Conservation (phyloP, 176 grass and related monocot species). For the Zea luxurians region DNA sequence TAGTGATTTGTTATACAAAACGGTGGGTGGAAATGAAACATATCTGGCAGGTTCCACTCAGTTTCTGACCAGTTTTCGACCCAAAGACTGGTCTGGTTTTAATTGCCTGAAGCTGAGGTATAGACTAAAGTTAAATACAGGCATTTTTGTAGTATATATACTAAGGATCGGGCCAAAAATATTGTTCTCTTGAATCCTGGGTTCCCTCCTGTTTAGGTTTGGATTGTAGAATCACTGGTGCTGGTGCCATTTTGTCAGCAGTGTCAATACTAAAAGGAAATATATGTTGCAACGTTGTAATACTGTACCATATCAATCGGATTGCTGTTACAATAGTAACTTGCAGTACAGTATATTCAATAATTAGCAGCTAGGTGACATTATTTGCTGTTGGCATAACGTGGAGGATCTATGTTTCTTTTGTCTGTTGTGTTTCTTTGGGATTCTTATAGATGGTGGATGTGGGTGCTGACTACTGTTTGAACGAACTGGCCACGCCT, state of each 20-base stretch:
- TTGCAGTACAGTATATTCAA: background rate
- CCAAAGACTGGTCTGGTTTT: background rate
- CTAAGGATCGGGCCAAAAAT: background rate
- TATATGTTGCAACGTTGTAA: background rate
- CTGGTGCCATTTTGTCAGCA: background rate
- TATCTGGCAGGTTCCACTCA: background rate
- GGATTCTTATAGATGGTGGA: slow-evolving; percentile 38
- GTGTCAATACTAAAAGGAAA: background rate
- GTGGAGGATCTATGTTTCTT: background rate
- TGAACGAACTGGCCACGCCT: background rate
- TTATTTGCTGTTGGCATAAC: background rate
- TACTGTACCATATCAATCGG: background rate
- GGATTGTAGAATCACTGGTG: background rate
- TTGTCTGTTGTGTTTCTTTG: slow-evolving; percentile 10
- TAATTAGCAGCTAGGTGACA: background rate
- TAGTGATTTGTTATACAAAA: background rate
- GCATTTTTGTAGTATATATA: background rate
- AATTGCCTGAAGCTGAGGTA: background rate
- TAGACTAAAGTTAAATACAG: background rate
- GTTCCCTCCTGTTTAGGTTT: background rate
- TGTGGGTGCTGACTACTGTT: background rate
- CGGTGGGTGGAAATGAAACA: background rate
- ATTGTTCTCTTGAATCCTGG: background rate
- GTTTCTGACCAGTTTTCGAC: background rate
- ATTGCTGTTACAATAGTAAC: background rate